Percentiles rank a stretch among this genome's conserved stretches.
These are phyloP conservation scores for Lyophyllum semitale DNA, from an alignment of 768 basidiomycete species.

Conservation along the genomic window DNA sequence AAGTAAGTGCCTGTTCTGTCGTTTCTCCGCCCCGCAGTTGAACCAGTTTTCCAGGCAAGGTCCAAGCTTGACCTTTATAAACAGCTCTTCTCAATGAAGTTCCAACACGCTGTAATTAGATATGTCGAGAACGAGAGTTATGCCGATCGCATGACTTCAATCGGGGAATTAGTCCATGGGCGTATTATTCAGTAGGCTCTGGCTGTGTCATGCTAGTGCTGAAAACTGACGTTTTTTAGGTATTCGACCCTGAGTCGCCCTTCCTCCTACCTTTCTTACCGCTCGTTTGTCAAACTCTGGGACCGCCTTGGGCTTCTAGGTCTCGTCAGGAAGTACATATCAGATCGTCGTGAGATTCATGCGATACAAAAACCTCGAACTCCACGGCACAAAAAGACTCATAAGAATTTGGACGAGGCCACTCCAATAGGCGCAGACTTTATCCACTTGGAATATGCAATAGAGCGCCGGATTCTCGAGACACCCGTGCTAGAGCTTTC, in stretches of 20 bases:
- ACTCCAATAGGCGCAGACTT: slow-evolving; percentile 59
- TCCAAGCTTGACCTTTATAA: slow-evolving; percentile 86
- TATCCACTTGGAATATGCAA: slow-evolving; percentile 76
- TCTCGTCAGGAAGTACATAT: slow-evolving; percentile 36
- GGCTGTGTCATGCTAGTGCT: neutral
- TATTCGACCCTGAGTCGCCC: slow-evolving; percentile 31
- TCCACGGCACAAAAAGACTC: slow-evolving; percentile 23
- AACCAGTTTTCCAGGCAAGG: slow-evolving; percentile 53
- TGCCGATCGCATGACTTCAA: slow-evolving; percentile 60
- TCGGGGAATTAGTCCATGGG: slow-evolving; percentile 65
- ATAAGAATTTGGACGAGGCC: slow-evolving; percentile 49
- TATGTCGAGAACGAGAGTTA: slow-evolving; percentile 79
- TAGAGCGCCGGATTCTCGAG: slow-evolving; percentile 82
- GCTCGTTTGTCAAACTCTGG: slow-evolving; percentile 55
- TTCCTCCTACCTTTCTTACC: slow-evolving; percentile 37
- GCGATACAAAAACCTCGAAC: slow-evolving; percentile 18
- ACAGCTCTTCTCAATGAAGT: slow-evolving; percentile 71
- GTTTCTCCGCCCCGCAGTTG: neutral
- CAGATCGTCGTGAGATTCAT: slow-evolving; percentile 32
- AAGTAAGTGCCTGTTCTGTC: slow-evolving; percentile 41
- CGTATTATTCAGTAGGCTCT: slow-evolving; percentile 49
- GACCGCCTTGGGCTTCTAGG: slow-evolving; percentile 47
- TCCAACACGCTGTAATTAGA: slow-evolving; percentile 63
- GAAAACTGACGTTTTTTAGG: slow-evolving; percentile 19
- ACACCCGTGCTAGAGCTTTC: slow-evolving; percentile 75